Base-by-base conservation (phyloP, 345 rosid genomes). In the Geranium rotundifolium region DNA sequence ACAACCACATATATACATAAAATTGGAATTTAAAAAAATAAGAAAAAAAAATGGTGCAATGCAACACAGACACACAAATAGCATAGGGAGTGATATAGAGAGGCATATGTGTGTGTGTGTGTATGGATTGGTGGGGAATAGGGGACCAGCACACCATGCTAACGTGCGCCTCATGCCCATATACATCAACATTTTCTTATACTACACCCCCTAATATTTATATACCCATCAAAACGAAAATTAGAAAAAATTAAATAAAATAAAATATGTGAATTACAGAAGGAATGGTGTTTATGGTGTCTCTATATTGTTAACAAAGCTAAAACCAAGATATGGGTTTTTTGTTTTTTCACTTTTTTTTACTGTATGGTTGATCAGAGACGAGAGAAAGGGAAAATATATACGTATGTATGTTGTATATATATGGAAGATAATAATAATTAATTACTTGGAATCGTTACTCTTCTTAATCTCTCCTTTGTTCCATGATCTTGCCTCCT, bases 81-180 rank as follows among this genome's bases (percentile, higher is more conserved):
- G 27, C 27, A 23, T 23, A 46, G 52, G 52, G 3, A 7, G 52
- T 46, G 52, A 46, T 37, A 37, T 9, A 46, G 14, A 75, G 64
- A 74, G 68, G 71, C 66, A 63, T 18, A 54, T 14, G 71, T 64
- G 64, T 49, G 41, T 56, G 56, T 18, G 29, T 14, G 71, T 64
- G 64, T 49, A 54, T 56, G 56, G 66, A 41, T 59, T 39, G 57
- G 41, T 63, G 67, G 69, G 63, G 65, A 23, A 63, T 69, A 46
- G 85, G 89, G 95, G 87, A 82, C 91, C 95, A 46, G 52, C 52
- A 46, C 61, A 73, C 71, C 81, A 83, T 83, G 85, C 88, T 84
- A 91, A 86, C 85, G 75, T 88, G 90, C 85, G 83, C 85, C 85
- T 67, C 84, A 67, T 75, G 72, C 71, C 74, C 71, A 78, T 67